Evolutionary conservation across 257 asterid genomes (phyloP), one percentile per base, ranked within the genome.

Genomic region (Scutellaria galericulata): DNA sequence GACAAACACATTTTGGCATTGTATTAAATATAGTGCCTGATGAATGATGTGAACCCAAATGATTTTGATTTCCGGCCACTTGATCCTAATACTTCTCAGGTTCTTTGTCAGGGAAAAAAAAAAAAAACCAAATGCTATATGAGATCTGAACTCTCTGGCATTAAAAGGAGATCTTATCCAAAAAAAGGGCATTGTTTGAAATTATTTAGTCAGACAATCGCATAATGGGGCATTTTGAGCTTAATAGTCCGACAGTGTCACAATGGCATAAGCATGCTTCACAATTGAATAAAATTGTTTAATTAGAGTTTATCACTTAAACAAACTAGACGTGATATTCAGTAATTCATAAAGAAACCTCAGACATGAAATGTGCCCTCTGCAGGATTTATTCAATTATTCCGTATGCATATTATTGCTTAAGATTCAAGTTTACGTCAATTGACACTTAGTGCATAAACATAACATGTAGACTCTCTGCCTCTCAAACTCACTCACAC

Each of bases 131-230:
- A 39, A 12, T 7, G 13, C n/a, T n/a, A 6, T n/a, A 60, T 13
- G 13, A n/a, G 47, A 37, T 60, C 50, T 13, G 44, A n/a, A 60
- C 27, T 6, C 40, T 61, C 7, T 61, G 50, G 14, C 52, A 42
- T 41, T 39, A 9, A 40, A 40, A 61, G 37, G n/a, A 13, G 7
- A 12, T n/a, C 48, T 27, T 39, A 37, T 2, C 20, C 48, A n/a
- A 62, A 40, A 40, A 62, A 14, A 31, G 37, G 9, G 39, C 39
- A 41, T 11, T 3, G 5, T 44, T 22, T 6, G 42, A 44, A 64
- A 45, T 64, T 64, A 45, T 64, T 64, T 10, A 20, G 70, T 64
- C 51, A 62, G 42, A 41, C 3, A 20, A 31, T 64, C n/a, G 54
- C 50, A 22, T 64, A 4, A 20, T 47, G 40, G 40, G 64, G 14